These are phyloP conservation scores for Fibroporia radiculosa DNA, from an alignment of 768 basidiomycete species.

Conservation along the genomic window DNA sequence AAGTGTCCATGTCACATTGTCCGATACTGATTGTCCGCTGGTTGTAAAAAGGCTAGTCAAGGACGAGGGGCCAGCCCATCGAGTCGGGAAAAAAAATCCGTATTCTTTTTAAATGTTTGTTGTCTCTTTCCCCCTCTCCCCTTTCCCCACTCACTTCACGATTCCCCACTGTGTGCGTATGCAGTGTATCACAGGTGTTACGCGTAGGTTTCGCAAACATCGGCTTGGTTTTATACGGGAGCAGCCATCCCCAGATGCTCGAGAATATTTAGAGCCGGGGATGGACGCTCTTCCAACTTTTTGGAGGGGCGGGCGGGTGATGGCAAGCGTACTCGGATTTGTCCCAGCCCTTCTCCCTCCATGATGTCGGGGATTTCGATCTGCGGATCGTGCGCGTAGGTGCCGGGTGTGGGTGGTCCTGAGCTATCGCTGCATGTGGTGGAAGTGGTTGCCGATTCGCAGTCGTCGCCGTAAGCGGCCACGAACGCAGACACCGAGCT, in stretches of 20 bases:
- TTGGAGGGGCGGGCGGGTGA: neutral
- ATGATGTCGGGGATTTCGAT: neutral
- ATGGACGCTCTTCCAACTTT: neutral
- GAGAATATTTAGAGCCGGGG: neutral
- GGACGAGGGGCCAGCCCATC: neutral
- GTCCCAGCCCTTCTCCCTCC: neutral
- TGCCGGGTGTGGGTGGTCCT: neutral
- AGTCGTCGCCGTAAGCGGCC: no score
- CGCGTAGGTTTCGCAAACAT: neutral
- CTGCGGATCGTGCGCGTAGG: neutral
- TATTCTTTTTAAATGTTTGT: neutral
- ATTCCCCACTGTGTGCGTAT: neutral
- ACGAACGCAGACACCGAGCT: neutral
- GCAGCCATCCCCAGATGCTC: neutral
- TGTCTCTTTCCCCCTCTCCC: neutral
- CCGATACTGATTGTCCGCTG: neutral
- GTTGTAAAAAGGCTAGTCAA: neutral
- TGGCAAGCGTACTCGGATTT: neutral
- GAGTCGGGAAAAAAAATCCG: neutral
- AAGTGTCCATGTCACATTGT: constrained; percentile 3
- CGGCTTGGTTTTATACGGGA: neutral
- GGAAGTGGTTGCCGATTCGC: neutral
- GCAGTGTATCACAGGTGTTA: neutral
- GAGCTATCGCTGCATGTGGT: neutral
- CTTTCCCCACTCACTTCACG: neutral